Percentiles rank a stretch among this genome's conserved stretches.
Evolutionary conservation across 106 monocot species (phyloP).

Genomic region (Dendrobium catenatum): DNA sequence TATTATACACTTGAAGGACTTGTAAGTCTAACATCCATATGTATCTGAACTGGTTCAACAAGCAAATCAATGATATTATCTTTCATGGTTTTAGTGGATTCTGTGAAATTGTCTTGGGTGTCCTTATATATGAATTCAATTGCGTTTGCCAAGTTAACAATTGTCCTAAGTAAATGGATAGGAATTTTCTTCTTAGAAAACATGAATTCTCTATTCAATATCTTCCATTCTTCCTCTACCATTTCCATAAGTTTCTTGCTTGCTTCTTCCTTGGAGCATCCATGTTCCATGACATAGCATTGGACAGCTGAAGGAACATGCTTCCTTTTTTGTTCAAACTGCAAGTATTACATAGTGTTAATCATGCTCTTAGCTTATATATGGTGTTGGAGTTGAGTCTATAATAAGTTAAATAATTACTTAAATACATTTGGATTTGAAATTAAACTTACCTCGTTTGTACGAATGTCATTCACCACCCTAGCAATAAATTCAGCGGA

Average conservation of each 20-base stretch:
- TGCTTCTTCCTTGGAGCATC: background rate
- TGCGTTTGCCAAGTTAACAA: background rate
- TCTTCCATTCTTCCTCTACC: background rate
- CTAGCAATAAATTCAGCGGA: background rate
- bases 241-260: background rate
- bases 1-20: no score
- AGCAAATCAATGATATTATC: background rate
- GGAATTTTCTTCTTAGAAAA: background rate
- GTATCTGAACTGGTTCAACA: background rate
- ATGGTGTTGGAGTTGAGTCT: no score
- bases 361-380: no score
- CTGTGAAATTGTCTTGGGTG: background rate
- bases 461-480: background rate
- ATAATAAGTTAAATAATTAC: background rate
- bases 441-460: slow-evolving; percentile 1
- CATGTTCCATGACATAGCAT: background rate
- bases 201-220: background rate
- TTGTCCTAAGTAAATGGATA: background rate
- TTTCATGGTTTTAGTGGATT: background rate
- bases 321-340: slow-evolving; percentile 5
- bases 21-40: background rate
- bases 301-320: slow-evolving; percentile 9
- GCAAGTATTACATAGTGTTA: background rate
- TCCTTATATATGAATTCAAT: background rate
- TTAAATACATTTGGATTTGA: background rate